Base-by-base conservation (phyloP, 257 asterid genomes). In the Petrea volubilis region DNA sequence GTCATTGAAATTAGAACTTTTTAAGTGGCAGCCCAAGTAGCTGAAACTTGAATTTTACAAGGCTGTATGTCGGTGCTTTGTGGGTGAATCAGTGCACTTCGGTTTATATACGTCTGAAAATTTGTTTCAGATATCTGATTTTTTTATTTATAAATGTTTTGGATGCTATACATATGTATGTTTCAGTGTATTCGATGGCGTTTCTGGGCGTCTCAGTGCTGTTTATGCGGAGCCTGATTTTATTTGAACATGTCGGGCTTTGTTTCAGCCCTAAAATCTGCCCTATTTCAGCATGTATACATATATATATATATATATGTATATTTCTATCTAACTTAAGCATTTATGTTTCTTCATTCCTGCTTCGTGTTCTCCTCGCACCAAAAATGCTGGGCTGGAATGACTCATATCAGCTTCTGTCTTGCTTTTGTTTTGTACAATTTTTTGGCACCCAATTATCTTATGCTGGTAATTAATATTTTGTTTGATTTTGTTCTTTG, bases 61-160 rank as follows among this genome's bases (percentile, higher is more conserved):
- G 70, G 70, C 12, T 47, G 53, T n/a, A 47, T 64, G 11, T 68
- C 28, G 59, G 38, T 59, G 18, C 55, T 18, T 55, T 36, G 6
- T 43, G 25, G 60, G 24, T 15, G 38, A 24, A 25, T 24, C 17
- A 36, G 0, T 34, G 17, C 47, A 62, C 51, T 58, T 70, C 31
- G 43, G 60, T 69, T 60, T 17, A 21, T 34, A 47, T 28, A 7
- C 34, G 51, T 6, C 29, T 64, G 52, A 5, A 27, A 38, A 40
- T 62, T 59, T 59, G 8, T 40, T 38, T 62, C 52, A 2, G 34
- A 0, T 53, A 4, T 12, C n/a, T 20, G 17, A 20, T 23, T 24
- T 15, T 7, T 34, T 18, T 27, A 24, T 38, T 15, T 41, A 40
- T 61, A 47, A 53, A 31, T 61, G 44, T 46, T 46, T 34, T 44